phyloP scores from a whole-genome alignment of 1,139 yeast genomes.

The Suhomyces yuchorum region DNA sequence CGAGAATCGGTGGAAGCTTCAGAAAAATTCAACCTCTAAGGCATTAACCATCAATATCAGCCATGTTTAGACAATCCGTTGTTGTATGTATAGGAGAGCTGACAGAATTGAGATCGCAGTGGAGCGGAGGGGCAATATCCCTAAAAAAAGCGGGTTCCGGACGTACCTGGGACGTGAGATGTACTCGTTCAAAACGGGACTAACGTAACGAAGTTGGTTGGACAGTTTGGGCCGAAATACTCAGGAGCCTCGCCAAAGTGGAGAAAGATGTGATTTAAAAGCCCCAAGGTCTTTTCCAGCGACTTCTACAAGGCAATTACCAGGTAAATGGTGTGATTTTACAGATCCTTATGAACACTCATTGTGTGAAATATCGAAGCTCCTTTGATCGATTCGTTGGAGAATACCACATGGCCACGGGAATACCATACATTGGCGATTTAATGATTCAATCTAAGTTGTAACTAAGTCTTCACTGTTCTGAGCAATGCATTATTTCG shows the following conservation, averaged over 20 bases:
- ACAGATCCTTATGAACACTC: not conserved
- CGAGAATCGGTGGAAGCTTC: conserved; percentile 21
- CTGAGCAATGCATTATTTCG: too few relatives aligned
- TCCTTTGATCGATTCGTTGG: not conserved
- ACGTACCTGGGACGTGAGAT: not conserved
- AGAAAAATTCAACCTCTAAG: conserved; percentile 16
- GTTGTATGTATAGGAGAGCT: conserved; percentile 27
- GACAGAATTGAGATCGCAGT: not conserved
- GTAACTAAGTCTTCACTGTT: too few relatives aligned
- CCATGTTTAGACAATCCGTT: conserved; percentile 48
- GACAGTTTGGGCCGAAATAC: not conserved
- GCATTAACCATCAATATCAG: conserved; percentile 11
- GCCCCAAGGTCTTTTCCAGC: not conserved
- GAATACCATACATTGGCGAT: not conserved
- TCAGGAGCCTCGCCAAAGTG: not conserved
- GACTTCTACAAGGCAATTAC: not conserved
- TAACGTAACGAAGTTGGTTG: not conserved
- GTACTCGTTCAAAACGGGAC: not conserved
- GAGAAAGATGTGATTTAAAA: not conserved
- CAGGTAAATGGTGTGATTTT: not conserved
- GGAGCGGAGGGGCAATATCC: not conserved
- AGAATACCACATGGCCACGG: not conserved
- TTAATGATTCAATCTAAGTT: too few relatives aligned
- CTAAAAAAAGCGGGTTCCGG: not conserved
- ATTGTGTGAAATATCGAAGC: not conserved